Conservation (phyloP, 1,284 basidiomycete species). For the Moesziomyces sp. region DNA sequence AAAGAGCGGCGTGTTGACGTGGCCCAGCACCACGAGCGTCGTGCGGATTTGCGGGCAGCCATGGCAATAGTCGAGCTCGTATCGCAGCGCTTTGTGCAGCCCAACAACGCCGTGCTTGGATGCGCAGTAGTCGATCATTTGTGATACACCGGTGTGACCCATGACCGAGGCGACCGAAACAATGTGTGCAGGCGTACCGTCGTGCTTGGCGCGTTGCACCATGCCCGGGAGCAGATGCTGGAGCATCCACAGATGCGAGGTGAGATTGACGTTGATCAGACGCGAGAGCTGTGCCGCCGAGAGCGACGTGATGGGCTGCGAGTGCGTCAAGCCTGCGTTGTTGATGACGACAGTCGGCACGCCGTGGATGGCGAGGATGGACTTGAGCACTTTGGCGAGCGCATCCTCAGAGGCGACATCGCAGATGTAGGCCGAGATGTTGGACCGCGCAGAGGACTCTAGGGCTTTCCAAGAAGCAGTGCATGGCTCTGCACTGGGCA, state of each 20-base stretch:
- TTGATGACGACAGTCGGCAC: conserved; percentile 83
- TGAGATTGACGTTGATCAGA: conserved; percentile 84
- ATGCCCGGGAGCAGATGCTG: conserved; percentile 93
- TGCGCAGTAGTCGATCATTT: conserved; percentile 72
- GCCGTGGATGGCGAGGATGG: conserved; percentile 33
- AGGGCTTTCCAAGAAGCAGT: background rate
- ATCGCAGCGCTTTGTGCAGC: conserved; percentile 62
- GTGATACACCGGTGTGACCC: conserved; percentile 79
- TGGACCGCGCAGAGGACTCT: conserved; percentile 7
- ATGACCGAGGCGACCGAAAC: conserved; percentile 77
- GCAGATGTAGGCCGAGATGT: conserved; percentile 54
- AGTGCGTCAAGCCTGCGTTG: conserved; percentile 94
- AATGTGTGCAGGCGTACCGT: conserved; percentile 81
- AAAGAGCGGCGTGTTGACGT: conserved; percentile 60
- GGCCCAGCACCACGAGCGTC: conserved; percentile 57
- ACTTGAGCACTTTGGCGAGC: conserved; percentile 37
- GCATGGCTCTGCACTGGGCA: background rate
- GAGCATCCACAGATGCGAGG: conserved; percentile 88
- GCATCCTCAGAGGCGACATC: conserved; percentile 46
- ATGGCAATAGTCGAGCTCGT: conserved; percentile 59
- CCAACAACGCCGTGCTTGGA: conserved; percentile 66
- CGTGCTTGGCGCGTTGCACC: conserved; percentile 70
- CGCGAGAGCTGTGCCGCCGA: conserved; percentile 77
- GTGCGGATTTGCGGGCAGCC: conserved; percentile 53
- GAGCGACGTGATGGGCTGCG: conserved; percentile 84